A percentile compares a stretch with the other conserved stretches of the same genome.
phyloP scores from a whole-genome alignment of 1,284 basidiomycete species.

The Sparassis latifolia region DNA sequence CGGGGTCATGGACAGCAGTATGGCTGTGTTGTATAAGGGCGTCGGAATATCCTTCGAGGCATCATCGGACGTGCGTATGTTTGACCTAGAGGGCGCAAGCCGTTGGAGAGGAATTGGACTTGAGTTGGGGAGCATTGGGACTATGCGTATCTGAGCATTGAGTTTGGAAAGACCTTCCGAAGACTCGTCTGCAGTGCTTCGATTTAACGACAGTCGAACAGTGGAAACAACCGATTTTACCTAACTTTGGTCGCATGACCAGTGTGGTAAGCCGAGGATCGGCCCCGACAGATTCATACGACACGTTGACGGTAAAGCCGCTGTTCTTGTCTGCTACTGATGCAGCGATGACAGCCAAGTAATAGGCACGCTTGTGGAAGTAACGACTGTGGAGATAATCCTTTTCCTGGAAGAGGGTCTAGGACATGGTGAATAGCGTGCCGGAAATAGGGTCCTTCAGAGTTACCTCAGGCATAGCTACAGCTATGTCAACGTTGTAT shows the following conservation, averaged over 20 bases:
- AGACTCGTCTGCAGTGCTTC: constrained; percentile 36
- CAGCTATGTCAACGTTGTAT: constrained; percentile 77
- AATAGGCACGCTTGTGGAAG: constrained; percentile 91
- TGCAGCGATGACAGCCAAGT: constrained; percentile 76
- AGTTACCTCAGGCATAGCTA: constrained; percentile 79
- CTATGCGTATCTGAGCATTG: constrained; percentile 66
- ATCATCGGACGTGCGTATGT: constrained; percentile 43
- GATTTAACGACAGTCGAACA: constrained; percentile 3
- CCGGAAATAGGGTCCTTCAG: too few species aligned
- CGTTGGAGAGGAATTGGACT: constrained; percentile 58
- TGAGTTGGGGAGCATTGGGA: constrained; percentile 56
- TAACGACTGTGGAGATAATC: constrained; percentile 89
- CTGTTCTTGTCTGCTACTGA: constrained; percentile 45
- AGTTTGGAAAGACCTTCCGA: constrained; percentile 62
- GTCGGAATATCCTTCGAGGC: constrained; percentile 36
- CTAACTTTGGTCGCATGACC: constrained; percentile 50
- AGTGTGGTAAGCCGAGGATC: constrained; percentile 70
- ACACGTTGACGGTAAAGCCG: constrained; percentile 45
- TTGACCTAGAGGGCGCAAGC: constrained; percentile 73
- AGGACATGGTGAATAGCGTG: constrained; percentile 2
- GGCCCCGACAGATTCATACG: constrained; percentile 54
- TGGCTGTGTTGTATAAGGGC: constrained; percentile 75
- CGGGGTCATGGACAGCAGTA: constrained; percentile 65
- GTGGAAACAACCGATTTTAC: constrained; percentile 30
- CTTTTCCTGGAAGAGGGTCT: constrained; percentile 89